phyloP scores from a whole-genome alignment of 441 rosid species.

The Euphorbia schlechtendalii region DNA sequence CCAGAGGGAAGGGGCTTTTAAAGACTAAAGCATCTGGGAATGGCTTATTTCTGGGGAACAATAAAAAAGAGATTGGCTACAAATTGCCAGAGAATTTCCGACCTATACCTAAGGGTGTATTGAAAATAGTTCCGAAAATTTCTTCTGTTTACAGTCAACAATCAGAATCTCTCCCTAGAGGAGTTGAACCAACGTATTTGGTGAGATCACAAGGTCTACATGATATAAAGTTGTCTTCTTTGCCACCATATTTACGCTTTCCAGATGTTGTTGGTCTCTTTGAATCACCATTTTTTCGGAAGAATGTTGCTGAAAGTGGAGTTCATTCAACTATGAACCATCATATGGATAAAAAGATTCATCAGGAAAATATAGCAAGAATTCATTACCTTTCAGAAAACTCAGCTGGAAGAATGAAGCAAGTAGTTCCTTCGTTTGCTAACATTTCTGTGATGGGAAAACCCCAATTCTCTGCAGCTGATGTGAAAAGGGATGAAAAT shows the following conservation, averaged over 20 bases:
- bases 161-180: conserved; percentile 26
- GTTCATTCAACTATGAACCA: conserved; percentile 23
- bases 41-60: conserved; percentile 24
- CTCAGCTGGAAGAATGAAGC: conserved; percentile 25
- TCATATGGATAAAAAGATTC: conserved; percentile 31
- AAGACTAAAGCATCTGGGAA: conserved; percentile 34
- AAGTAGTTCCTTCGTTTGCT: conserved; percentile 22
- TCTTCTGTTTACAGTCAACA: conserved; percentile 28
- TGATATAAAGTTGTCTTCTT: conserved; percentile 21
- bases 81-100: conserved; percentile 22
- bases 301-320: conserved; percentile 26
- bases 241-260: conserved; percentile 24
- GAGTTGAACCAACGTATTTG: conserved; percentile 23
- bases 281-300: conserved; percentile 26
- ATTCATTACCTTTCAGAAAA: conserved; percentile 23
- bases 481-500: conserved; percentile 19
- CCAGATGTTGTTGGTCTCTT: conserved; percentile 23
- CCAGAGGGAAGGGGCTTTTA: conserved; percentile 31
- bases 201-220: conserved; percentile 24
- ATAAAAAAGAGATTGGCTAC: conserved; percentile 21
- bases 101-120: conserved; percentile 46
- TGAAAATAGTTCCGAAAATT: conserved; percentile 45
- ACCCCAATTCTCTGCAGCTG: conserved; percentile 23
- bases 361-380: conserved; percentile 27
- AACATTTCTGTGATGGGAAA: conserved; percentile 21